A percentile compares a stretch with the other conserved stretches of the same genome.
phyloP scores from a whole-genome alignment of 345 rosid genomes.

The Populus euphratica region DNA sequence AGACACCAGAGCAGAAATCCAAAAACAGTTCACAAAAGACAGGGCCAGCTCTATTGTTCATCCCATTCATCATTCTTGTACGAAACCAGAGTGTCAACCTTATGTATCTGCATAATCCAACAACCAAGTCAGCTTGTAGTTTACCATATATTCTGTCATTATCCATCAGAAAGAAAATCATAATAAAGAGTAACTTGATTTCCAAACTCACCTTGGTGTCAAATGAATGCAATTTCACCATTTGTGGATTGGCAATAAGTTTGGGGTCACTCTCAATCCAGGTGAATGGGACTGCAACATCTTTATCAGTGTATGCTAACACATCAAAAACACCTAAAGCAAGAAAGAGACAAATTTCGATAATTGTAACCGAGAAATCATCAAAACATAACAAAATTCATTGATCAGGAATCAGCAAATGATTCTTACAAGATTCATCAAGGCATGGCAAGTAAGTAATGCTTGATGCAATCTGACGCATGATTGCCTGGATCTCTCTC shows the following conservation, averaged over 20 bases:
- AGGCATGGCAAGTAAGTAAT: slow-evolving; percentile 95
- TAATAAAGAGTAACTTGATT: background rate
- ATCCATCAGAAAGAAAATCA: background rate
- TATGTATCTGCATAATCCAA: slow-evolving; percentile 68
- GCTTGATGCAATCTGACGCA: slow-evolving; percentile 93
- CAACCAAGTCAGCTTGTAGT: background rate
- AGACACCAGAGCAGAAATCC: background rate
- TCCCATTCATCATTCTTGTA: slow-evolving; percentile 98
- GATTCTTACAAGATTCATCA: slow-evolving; percentile 76
- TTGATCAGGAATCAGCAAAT: background rate
- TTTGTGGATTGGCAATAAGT: slow-evolving; percentile 92
- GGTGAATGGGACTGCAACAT: slow-evolving; percentile 87
- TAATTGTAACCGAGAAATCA: background rate
- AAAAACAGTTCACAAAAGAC: background rate
- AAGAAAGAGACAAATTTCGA: background rate
- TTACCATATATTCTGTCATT: background rate
- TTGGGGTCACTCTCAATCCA: slow-evolving; percentile 97
- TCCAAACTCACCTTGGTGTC: slow-evolving; percentile 70
- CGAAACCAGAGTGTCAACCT: slow-evolving; percentile 90
- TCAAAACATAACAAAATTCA: background rate
- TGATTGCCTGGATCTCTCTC: slow-evolving; percentile 94
- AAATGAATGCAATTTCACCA: slow-evolving; percentile 95
- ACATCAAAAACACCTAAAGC: slow-evolving; percentile 87
- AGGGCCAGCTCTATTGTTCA: slow-evolving; percentile 42
- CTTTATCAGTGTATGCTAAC: slow-evolving; percentile 82